Percentiles rank a stretch among this genome's conserved stretches.
These are phyloP conservation scores for Umbelopsis sp. DNA, from an alignment of 192 early-diverging fungal species.

Conservation along the genomic window DNA sequence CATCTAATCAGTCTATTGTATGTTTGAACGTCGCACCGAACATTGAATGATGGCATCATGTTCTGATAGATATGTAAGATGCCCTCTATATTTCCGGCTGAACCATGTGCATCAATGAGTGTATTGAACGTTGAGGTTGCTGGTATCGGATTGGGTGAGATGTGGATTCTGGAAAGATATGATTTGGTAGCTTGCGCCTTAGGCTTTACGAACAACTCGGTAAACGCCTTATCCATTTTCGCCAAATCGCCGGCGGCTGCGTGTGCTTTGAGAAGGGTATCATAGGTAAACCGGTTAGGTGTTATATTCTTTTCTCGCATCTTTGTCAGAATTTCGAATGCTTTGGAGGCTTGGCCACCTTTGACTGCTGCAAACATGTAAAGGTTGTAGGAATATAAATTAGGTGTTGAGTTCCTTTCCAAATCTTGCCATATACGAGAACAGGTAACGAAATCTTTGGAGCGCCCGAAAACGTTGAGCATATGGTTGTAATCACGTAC, in stretches of 20 bases:
- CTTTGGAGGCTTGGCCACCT: conserved; percentile 21
- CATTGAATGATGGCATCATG: conserved; percentile 33
- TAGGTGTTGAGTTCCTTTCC: conserved; percentile 14
- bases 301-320: conserved; percentile 22
- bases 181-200: neutral
- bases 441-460: conserved; percentile 29
- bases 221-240: conserved; percentile 31
- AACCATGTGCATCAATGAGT: conserved; percentile 41
- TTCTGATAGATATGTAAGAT: conserved; percentile 34
- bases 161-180: neutral
- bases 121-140: conserved; percentile 27
- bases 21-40: conserved; percentile 19
- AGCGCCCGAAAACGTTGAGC: conserved; percentile 38
- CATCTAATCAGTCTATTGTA: conserved; percentile 41
- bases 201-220: conserved; percentile 5
- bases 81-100: conserved; percentile 24
- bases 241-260: conserved; percentile 29
- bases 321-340: conserved; percentile 18
- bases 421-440: conserved; percentile 26
- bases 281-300: conserved; percentile 38
- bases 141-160: conserved; percentile 12
- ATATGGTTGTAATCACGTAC: conserved; percentile 43
- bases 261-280: conserved; percentile 38
- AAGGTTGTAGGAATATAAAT: conserved; percentile 35
- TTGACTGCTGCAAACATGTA: conserved; percentile 39